Base-by-base conservation (phyloP, 371 early-diverging fungal genomes). In the Mucor racemosus region DNA sequence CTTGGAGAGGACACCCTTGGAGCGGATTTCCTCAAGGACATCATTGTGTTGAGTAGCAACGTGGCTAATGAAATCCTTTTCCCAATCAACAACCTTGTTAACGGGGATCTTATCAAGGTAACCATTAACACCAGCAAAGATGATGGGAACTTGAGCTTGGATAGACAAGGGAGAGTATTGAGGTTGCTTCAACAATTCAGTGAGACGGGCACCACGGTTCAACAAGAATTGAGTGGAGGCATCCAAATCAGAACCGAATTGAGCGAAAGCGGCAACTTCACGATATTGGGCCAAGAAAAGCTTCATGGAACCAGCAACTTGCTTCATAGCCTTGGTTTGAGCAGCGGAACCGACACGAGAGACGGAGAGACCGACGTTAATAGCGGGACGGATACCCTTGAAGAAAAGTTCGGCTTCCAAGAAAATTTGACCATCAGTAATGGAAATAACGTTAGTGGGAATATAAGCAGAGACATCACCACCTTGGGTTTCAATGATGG, bases 381-480 rank as follows among this genome's bases (percentile, higher is more conserved):
- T 97, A 74, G 97, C 97, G 66, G 97, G 97, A 77, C 97, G 94
- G 72, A 96, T 86, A 92, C 93, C 96, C 92, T 96, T 97, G 93
- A 96, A 97, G 94, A 97, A 97, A 66, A 97, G 89, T 84, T 97
- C 97, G 64, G 97, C 96, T 87, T 97, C 97, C 88, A 97, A 90
- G 94, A 97, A 76, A 33, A 76, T 76, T 66, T 76, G 97, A 48
- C 97, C 97, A 85, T 97, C 97, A 68, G 97, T 97, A 76, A 97
- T 97, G 85, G 96, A 95, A 94, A 97, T 97, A 77, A 97, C 96
- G 89, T 97, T 97, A 81, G 97, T 97, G 68, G 97, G 97, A 87
- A 97, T 97, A 88, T 97, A 97, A 54, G 97, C 97, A 72, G 96
- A 96, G 79, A 97, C 97, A 91, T 96, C 97, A 84, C 97, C 97